Base-by-base conservation (phyloP, 768 basidiomycete genomes). In the Boletales sp. region DNA sequence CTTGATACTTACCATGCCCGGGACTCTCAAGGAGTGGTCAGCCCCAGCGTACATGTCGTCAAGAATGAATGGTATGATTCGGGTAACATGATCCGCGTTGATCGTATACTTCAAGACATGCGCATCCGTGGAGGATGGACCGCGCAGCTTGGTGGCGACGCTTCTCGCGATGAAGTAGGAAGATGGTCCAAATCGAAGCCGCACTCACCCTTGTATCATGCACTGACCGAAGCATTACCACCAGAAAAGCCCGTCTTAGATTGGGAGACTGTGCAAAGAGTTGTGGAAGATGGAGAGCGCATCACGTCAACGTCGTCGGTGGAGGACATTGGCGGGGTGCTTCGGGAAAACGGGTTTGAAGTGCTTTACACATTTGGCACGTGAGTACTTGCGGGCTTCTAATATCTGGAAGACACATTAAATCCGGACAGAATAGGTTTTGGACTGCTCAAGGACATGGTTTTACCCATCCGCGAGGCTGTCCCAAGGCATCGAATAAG, bases 61-160 rank as follows among this genome's bases (percentile, higher is more conserved):
- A 63, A 72, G 37, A 77, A 74, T 52, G 35, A 39, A 2, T 67
- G 66, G 56, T 77, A 74, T 35, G 75, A 76, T 32, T 64, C 70
- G 4, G n/a, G 38, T 8, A 44, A 48, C 15, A 36, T 67, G 30
- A 55, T 70, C 35, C 72, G 76, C 36, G 71, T 75, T 38, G 72
- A 76, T 56, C 51, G 37, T 28, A 56, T 75, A 35, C 64, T 68
- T 13, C 41, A 53, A 6, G 64, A 63, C 12, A 63, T 69, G 62
- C 67, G 65, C 39, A 41, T 28, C 2, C 67, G 72, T 36, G 71
- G 70, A 11, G 54, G 58, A 10, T 70, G 72, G 66, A 50, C 21
- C 53, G 31, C 8, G 3, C 39, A 55, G 18, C 4, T n/a, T 11
- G 51, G 58, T 13, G 54, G 53, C 2, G 53, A 61, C 21, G 28